phyloP scores from a whole-genome alignment of 2,329 filamentous ascomycete genomes.

The Cercospora sp. region DNA sequence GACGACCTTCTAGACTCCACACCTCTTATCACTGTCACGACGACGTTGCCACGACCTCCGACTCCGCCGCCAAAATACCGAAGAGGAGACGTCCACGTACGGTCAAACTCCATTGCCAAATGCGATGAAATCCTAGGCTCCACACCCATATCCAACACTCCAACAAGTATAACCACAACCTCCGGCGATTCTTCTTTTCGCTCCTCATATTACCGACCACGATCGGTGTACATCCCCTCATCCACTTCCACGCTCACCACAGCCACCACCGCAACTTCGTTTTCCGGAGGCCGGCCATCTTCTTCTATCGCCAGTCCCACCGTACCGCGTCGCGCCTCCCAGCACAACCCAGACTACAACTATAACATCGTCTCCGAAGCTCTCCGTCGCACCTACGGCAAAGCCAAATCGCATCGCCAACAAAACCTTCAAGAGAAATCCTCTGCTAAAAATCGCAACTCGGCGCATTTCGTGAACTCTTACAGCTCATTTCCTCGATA shows the following conservation, averaged over 20 bases:
- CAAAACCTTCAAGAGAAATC: not conserved
- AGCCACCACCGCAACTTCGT: not conserved
- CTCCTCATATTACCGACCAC: not conserved
- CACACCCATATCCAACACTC: not conserved
- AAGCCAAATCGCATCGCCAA: not conserved
- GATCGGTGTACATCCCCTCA: not conserved
- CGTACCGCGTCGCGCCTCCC: not conserved
- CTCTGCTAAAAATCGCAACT: not conserved
- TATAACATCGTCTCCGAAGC: not conserved
- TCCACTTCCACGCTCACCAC: not conserved
- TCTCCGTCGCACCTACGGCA: not conserved
- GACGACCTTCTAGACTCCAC: not conserved
- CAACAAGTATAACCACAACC: not conserved
- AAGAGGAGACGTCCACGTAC: not conserved
- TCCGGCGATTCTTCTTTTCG: not conserved
- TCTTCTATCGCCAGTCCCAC: not conserved
- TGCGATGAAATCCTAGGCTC: slow-evolving; percentile 4
- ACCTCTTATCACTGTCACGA: not conserved
- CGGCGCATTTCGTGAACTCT: not conserved
- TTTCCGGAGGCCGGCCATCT: not conserved
- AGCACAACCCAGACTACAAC: not conserved
- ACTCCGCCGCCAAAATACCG: not conserved
- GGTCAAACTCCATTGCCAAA: not conserved
- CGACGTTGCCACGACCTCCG: not conserved
- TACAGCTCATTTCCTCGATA: slow-evolving; percentile 4